These are phyloP conservation scores for Penstemon newberryi DNA, from an alignment of 257 asterid genomes.

Conservation along the genomic window DNA sequence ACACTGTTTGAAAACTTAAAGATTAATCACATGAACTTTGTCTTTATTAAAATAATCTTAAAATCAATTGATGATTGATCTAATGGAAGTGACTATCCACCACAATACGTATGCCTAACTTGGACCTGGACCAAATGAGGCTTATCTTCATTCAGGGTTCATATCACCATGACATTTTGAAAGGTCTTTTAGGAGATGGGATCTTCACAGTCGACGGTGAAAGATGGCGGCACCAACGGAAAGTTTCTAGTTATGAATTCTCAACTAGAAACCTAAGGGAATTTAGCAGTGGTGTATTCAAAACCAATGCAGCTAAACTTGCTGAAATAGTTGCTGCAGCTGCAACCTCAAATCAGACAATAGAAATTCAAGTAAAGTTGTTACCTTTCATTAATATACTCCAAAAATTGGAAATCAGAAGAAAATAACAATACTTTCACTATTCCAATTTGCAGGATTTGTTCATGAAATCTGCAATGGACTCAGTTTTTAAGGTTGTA, in stretches of 20 bases:
- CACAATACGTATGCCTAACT: too few species aligned
- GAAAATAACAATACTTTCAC: too few species aligned
- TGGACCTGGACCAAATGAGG: too few species aligned
- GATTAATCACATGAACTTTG: too few species aligned
- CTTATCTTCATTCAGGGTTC: conserved; percentile 39
- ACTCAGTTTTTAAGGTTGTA: conserved; percentile 65
- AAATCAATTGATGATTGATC: too few species aligned
- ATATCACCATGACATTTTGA: conserved; percentile 47
- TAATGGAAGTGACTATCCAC: too few species aligned
- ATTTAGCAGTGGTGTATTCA: conserved; percentile 60
- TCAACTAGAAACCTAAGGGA: conserved; percentile 60
- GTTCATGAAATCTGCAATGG: conserved; percentile 67
- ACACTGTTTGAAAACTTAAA: too few species aligned
- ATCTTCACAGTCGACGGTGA: conserved; percentile 66
- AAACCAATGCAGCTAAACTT: conserved; percentile 50
- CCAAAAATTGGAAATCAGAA: too few species aligned
- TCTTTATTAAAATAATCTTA: too few species aligned
- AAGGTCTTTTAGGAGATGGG: conserved; percentile 67
- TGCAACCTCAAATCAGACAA: conserved; percentile 33
- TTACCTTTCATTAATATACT: background rate
- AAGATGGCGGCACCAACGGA: conserved; percentile 63
- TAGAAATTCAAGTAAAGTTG: conserved; percentile 49
- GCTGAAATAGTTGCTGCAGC: conserved; percentile 42
- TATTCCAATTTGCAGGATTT: conserved; percentile 42
- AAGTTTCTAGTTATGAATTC: conserved; percentile 63